These are phyloP conservation scores for Chenopodium berlandieri DNA, from an alignment of 148 eudicot species.

Conservation along the genomic window DNA sequence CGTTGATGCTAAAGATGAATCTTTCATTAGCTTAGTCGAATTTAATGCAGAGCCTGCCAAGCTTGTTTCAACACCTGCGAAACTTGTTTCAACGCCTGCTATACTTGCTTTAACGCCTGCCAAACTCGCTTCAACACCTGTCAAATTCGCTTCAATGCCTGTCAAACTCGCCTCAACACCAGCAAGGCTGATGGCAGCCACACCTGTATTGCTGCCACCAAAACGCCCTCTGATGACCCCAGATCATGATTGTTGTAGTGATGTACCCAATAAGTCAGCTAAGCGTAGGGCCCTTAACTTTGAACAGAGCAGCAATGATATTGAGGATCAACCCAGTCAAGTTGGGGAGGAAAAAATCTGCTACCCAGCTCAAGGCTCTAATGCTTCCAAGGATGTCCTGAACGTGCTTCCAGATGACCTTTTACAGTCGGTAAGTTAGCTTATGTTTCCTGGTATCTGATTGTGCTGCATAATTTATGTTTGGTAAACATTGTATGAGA, in stretches of 20 bases:
- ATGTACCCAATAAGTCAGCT: constrained; percentile 42
- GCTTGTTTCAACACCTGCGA: constrained; percentile 25
- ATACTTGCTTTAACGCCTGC: constrained; percentile 44
- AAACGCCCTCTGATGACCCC: constrained; percentile 64
- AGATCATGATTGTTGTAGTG: constrained; percentile 39
- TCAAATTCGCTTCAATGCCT: constrained; percentile 42
- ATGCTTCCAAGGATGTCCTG: neutral
- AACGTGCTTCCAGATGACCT: neutral
- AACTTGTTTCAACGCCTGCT: constrained; percentile 22
- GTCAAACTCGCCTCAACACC: constrained; percentile 45
- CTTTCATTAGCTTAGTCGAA: constrained; percentile 11
- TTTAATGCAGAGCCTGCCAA: neutral
- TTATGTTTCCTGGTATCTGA: neutral
- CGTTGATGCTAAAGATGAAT: neutral
- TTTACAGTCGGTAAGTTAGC: neutral
- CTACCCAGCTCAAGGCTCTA: constrained; percentile 16
- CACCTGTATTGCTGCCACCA: constrained; percentile 52
- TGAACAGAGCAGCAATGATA: constrained; percentile 29
- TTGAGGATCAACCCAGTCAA: constrained; percentile 15
- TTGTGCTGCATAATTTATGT: neutral
- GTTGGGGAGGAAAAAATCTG: constrained; percentile 21
- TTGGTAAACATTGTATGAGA: neutral
- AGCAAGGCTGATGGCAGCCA: constrained; percentile 49
- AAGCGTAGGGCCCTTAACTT: constrained; percentile 55
- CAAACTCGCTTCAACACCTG: constrained; percentile 43